Conservation (phyloP, 2,329 filamentous ascomycete species). For the Sporothrix mexicana region DNA sequence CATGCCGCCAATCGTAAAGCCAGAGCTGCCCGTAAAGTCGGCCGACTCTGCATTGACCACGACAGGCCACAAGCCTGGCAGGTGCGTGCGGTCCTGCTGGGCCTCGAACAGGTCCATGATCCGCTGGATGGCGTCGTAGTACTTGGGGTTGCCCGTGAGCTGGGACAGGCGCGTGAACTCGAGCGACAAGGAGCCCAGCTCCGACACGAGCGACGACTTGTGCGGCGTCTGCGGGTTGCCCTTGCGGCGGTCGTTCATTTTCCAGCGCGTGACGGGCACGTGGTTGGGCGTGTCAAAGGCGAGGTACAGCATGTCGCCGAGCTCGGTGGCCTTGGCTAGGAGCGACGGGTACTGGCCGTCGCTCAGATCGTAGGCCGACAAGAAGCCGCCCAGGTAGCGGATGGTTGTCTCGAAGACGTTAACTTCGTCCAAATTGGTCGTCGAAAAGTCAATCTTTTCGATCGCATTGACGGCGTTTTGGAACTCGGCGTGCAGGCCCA, state of each 20-base stretch:
- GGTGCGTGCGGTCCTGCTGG: slow-evolving; percentile 58
- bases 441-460: slow-evolving; percentile 65
- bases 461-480: slow-evolving; percentile 65
- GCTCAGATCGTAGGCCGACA: slow-evolving; percentile 48
- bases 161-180: slow-evolving; percentile 69
- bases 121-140: slow-evolving; percentile 65
- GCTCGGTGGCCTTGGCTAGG: slow-evolving; percentile 65
- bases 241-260: slow-evolving; percentile 25
- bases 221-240: slow-evolving; percentile 45
- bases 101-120: slow-evolving; percentile 61
- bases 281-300: slow-evolving; percentile 71
- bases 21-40: slow-evolving; percentile 61
- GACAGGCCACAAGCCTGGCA: slow-evolving; percentile 69
- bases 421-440: slow-evolving; percentile 55
- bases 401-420: slow-evolving; percentile 52
- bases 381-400: slow-evolving; percentile 44
- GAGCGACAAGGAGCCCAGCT: slow-evolving; percentile 69
- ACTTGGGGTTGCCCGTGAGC: slow-evolving; percentile 64
- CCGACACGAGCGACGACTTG: slow-evolving; percentile 49
- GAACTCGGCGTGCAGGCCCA: slow-evolving; percentile 70
- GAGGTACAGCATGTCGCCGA: slow-evolving; percentile 69
- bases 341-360: slow-evolving; percentile 59
- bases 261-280: slow-evolving; percentile 57
- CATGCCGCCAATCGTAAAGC: slow-evolving; percentile 62
- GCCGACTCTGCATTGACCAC: slow-evolving; percentile 60